Conservation (phyloP, 73 alveolate species). For the Urostyla sp. region DNA sequence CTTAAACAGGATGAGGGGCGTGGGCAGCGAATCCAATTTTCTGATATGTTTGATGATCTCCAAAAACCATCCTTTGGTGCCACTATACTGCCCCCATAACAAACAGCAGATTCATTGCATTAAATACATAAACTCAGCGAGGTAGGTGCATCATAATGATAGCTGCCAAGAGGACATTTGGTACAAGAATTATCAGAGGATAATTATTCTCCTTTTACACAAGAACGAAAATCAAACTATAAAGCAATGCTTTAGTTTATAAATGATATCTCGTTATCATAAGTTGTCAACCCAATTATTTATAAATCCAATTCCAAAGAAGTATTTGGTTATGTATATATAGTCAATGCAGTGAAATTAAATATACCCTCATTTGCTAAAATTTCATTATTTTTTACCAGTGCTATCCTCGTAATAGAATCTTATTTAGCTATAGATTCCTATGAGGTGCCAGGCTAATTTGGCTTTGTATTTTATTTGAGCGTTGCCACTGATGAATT, state of each 20-base stretch:
- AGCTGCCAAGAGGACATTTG: slow-evolving; percentile 34
- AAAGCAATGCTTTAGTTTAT: neutral
- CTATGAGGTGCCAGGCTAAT: no score
- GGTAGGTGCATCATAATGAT: slow-evolving; percentile 35
- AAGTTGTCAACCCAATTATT: neutral
- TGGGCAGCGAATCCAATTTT: slow-evolving; percentile 45
- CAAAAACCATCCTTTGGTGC: slow-evolving; percentile 61
- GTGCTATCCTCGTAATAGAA: neutral
- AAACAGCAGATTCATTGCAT: slow-evolving; percentile 34
- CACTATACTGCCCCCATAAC: slow-evolving; percentile 54
- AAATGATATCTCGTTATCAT: neutral
- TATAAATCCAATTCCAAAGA: neutral
- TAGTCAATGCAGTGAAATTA: neutral
- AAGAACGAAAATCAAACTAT: slow-evolving; percentile 30
- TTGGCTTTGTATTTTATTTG: no score
- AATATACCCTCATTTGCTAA: slow-evolving; percentile 19
- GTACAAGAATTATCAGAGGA: slow-evolving; percentile 28
- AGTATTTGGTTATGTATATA: neutral
- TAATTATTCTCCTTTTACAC: slow-evolving; percentile 67
- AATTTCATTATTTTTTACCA: slow-evolving; percentile 10
- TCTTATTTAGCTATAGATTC: no score
- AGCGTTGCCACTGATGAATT: slow-evolving; percentile 11
- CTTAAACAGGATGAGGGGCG: slow-evolving; percentile 27
- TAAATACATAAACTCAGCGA: neutral
- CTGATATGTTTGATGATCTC: slow-evolving; percentile 23